Conservation (phyloP, 495 filamentous ascomycete species). For the Glonium stellatum region DNA sequence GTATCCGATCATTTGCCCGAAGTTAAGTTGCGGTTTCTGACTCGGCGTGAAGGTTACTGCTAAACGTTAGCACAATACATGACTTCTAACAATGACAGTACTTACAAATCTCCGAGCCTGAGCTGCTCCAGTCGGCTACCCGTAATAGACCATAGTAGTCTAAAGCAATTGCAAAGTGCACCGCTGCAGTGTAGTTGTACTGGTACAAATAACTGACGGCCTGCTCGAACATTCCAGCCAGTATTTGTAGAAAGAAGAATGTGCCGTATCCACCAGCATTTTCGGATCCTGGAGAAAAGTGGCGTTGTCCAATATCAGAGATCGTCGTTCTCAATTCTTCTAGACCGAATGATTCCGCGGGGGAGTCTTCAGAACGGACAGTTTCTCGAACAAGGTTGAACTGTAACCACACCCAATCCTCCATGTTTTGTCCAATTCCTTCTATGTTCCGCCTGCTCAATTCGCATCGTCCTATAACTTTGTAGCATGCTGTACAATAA, state of each 20-base stretch:
- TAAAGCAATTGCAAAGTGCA: slow-evolving; percentile 88
- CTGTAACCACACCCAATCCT: slow-evolving; percentile 97
- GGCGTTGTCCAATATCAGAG: slow-evolving; percentile 76
- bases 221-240: slow-evolving; percentile 92
- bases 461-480: slow-evolving; percentile 92
- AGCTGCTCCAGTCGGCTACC: slow-evolving; percentile 63
- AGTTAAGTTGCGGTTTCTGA: slow-evolving; percentile 82
- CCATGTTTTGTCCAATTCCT: slow-evolving; percentile 69
- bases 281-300: slow-evolving; percentile 72
- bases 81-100: slow-evolving; percentile 25
- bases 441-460: slow-evolving; percentile 71
- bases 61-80: slow-evolving; percentile 33
- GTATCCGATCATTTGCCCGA: slow-evolving; percentile 83
- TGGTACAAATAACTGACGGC: slow-evolving; percentile 84
- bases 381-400: slow-evolving; percentile 85
- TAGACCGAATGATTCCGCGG: slow-evolving; percentile 81
- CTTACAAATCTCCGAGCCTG: slow-evolving; percentile 66
- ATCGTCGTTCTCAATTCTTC: slow-evolving; percentile 79
- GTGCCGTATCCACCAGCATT: slow-evolving; percentile 69
- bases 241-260: slow-evolving; percentile 84
- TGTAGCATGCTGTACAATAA: slow-evolving; percentile 95
- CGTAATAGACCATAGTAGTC: slow-evolving; percentile 88
- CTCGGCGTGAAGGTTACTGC: slow-evolving; percentile 64
- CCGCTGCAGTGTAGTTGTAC: slow-evolving; percentile 81
- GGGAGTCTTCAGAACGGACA: slow-evolving; percentile 72